Evolutionary conservation across 1,284 basidiomycete species (phyloP), one percentile per base, ranked within the genome.

Genomic region (Boletus semigastroideus): DNA sequence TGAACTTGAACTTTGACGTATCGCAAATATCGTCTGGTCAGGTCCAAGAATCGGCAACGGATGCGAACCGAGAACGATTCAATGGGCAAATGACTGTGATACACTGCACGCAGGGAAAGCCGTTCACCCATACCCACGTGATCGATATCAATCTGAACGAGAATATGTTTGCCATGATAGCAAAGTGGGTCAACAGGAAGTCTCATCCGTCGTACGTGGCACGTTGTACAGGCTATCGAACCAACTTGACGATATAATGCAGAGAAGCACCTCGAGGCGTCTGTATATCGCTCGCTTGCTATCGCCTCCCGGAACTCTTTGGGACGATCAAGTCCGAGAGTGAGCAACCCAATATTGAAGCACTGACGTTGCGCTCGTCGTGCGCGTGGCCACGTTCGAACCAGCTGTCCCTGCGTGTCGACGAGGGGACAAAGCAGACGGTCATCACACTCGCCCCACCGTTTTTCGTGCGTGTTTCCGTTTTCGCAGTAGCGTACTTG

Each of bases 201-300:
- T 42, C 8, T 12, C 17, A 46, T 8, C 56, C 55, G 10, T 51
- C 19, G 69, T 71, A 45, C 44, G 69, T 70, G 34, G 11, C 42
- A 31, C 28, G 17, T 40, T 40, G n/a, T 40, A 13, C 31, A 14
- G 31, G 14, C 16, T 10, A 27, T 47, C 20, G 22, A 39, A 27
- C 20, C 20, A 30, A 39, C 16, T 11, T 53, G 44, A 54, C 22
- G 13, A 42, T 34, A 2, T 41, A n/a, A 20, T 4, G 3, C 40
- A 67, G 68, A 16, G 48, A 67, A 40, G 49, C 63, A 14, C 12
- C 51, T 16, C 49, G 42, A 4, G 61, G 60, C 10, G 56, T 62
- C 16, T 70, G 69, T 34, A 52, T 67, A 27, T 69, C 67, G 8
- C 39, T 71, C 11, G 66, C 46, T 2, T 67, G 67, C 17, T 67